Percentiles rank a stretch among this genome's conserved stretches.
phyloP scores from a whole-genome alignment of 2,329 filamentous ascomycete species.

The Colletotrichum sansevieriae region DNA sequence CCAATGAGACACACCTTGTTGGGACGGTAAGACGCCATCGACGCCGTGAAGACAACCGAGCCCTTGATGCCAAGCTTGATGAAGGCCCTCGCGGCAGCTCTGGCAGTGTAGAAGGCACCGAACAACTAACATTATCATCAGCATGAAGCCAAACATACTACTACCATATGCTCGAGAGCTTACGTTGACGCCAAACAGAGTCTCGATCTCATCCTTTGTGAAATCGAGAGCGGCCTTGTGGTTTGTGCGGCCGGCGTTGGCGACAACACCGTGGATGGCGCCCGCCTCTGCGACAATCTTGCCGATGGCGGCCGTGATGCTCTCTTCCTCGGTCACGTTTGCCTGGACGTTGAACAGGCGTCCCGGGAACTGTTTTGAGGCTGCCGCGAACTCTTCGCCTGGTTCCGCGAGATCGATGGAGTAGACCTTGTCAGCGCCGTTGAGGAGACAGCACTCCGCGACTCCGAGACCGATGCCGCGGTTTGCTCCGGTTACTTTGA shows the following conservation, averaged over 20 bases:
- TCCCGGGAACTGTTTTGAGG: constrained; percentile 50
- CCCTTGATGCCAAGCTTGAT: constrained; percentile 53
- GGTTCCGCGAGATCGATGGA: constrained; percentile 48
- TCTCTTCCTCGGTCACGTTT: constrained; percentile 61
- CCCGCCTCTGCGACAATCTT: constrained; percentile 58
- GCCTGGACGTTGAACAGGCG: constrained; percentile 57
- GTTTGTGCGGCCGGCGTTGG: constrained; percentile 64
- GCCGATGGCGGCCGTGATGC: constrained; percentile 59
- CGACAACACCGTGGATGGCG: constrained; percentile 62
- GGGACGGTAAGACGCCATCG: constrained; percentile 62
- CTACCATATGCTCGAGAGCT: background rate
- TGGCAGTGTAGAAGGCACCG: constrained; percentile 62
- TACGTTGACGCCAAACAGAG: constrained; percentile 45
- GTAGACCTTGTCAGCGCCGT: constrained; percentile 57
- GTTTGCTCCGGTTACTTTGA: constrained; percentile 56
- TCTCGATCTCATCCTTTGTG: constrained; percentile 45
- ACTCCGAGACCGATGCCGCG: constrained; percentile 61
- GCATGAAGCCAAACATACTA: fast-evolving
- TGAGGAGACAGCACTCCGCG: constrained; percentile 61
- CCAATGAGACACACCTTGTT: constrained; percentile 56
- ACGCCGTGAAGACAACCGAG: constrained; percentile 59
- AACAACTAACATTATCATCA: constrained; percentile 57
- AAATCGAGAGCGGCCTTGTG: constrained; percentile 65
- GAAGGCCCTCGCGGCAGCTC: constrained; percentile 58
- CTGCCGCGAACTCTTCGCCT: constrained; percentile 43